Evolutionary conservation across 331 rosid genomes (phyloP), one percentile per base, ranked within the genome.

Genomic region (Saraca asoca): DNA sequence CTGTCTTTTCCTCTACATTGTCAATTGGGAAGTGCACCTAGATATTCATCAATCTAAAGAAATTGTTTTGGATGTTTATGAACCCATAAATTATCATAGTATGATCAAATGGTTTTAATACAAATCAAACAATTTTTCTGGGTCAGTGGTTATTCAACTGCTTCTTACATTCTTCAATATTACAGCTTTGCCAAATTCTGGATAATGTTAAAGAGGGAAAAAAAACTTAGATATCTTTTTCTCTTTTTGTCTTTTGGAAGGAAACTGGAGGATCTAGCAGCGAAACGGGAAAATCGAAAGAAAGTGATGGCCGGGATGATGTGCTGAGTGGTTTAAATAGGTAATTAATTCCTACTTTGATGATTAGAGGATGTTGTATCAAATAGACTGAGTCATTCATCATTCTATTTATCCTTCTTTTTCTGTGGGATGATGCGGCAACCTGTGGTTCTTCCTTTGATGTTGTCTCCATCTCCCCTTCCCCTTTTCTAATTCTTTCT

Each of bases 261-360:
- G 97, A 88, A 58, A 69, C 78, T 67, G 96, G 90, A 73, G 91
- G 87, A 18, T 44, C 79, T 37, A 68, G 74, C 72, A 67, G 29
- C 10, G 97, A 86, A 66, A 38, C 71, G 29, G 80, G 65, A 62
- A 83, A 76, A 81, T 96, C 52, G 79, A 86, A 79, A 64, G 97
- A 94, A 70, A 81, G 43, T 74, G 93, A 83, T 57, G 87, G 91
- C 9, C 81, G 86, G 0, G 95, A 94, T 51, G 99, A 86, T 48
- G 64, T 87, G 73, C 91, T 53, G 5, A 78, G 81, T 77, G 67
- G 76, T 57, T 78, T 94, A 79, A 94, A 78, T 80, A 88, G 99
- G 99, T 94, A 77, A 64, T 8, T 49, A 59, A 35, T 24, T 71
- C 59, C 57, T 38, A 13, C 72, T 50, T 60, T 56, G 51, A 44